Evolutionary conservation across 805 yeast species (phyloP).

Genomic region (Candida broadrunensis): DNA sequence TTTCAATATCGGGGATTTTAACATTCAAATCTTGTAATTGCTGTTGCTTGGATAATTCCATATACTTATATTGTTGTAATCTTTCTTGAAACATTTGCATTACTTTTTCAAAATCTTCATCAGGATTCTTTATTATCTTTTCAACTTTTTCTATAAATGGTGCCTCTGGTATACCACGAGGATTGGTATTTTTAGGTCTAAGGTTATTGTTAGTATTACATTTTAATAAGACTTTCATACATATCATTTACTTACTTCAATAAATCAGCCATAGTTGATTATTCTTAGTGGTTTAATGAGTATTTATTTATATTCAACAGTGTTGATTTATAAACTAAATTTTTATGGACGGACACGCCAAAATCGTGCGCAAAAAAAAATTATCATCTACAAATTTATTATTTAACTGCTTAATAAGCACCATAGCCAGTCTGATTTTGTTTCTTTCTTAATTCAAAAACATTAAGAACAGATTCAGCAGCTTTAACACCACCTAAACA

Average conservation of each 20-base stretch:
- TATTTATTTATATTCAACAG: too few species aligned
- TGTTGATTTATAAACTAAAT: too few species aligned
- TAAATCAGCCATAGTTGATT: conserved; percentile 27
- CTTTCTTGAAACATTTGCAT: conserved; percentile 81
- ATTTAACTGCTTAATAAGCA: too few species aligned
- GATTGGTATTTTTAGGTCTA: conserved; percentile 50
- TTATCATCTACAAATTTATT: too few species aligned
- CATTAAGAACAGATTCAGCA: conserved; percentile 52
- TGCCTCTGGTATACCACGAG: conserved; percentile 96
- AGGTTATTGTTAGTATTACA: background rate
- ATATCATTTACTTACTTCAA: conserved; percentile 22
- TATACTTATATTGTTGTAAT: conserved; percentile 83
- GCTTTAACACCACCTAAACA: conserved; percentile 76
- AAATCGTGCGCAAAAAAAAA: too few species aligned
- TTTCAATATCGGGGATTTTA: conserved; percentile 89
- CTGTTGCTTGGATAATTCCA: conserved; percentile 61
- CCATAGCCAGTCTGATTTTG: conserved; percentile 18
- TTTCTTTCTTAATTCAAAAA: conserved; percentile 32
- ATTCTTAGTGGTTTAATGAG: too few species aligned
- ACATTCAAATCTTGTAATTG: conserved; percentile 51
- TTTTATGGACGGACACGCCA: too few species aligned
- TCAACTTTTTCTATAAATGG: conserved; percentile 87
- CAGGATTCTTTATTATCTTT: conserved; percentile 62
- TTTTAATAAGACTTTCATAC: too few species aligned
- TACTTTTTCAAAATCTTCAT: conserved; percentile 61